Base-by-base conservation (phyloP, 495 filamentous ascomycete genomes). In the Elasticomyces elasticus region DNA sequence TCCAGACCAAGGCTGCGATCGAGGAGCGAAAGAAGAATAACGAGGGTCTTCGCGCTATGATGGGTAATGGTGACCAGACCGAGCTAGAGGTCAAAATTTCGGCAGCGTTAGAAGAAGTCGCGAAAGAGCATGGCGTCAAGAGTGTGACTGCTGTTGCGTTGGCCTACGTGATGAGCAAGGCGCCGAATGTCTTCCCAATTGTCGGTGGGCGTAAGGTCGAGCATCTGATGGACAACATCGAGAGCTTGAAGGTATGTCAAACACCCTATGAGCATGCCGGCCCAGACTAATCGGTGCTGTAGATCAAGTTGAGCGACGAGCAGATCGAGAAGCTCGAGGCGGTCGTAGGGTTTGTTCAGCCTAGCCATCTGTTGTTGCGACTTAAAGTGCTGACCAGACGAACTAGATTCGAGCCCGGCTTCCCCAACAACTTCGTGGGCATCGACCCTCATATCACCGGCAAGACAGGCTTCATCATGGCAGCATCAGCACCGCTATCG, bases 131-230 rank as follows among this genome's bases (percentile, higher is more conserved):
- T 12, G 60, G 60, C 19, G 55, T 58, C 17, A 46, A 61, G 22
- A 44, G 48, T n/a, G 44, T 65, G 12, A 68, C 67, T 17, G 45
- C 52, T 15, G 55, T 88, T 43, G 86, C 86, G 9, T 65, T 89
- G 49, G 85, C 86, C 0, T 89, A 89, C 65, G 79, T 89, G 15
- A 76, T 80, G 67, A 70, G 74, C 65, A 89, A 89, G 69, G 69
- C 79, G 9, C 80, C 84, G 0, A 80, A 88, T 55, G 83, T 87
- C 19, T 89, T 87, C 66, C 85, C 85, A 6, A 79, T 89, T 48
- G 75, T 89, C 11, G 85, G 85, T 9, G 79, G 79, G 1, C 63
- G 81, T 9, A 86, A 81, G 65, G 64, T 84, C 31, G 79, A 82
- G 65, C 80, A 87, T 61, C 64, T 89, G 5, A 76, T 81, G 67